Evolutionary conservation across 2,329 filamentous ascomycete species (phyloP), one percentile per base, ranked within the genome.

Genomic region (Apiospora malaysiana): DNA sequence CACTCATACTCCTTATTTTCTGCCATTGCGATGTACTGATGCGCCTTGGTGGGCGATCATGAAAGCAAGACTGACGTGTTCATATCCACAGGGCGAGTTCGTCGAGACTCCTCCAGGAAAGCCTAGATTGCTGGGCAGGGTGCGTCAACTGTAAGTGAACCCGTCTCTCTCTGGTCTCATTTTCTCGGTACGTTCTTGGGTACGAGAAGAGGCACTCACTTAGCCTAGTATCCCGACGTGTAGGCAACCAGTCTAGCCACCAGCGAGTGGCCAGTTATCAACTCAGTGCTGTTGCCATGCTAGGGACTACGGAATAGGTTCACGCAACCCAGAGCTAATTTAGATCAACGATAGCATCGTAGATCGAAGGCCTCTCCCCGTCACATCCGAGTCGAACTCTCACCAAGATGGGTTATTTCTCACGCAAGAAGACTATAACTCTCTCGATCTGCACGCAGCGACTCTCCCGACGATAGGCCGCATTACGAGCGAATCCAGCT

Each of bases 401-500:
- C 73, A 77, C 21, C 56, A 71, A 2, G 78, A 78, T 70, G 78
- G 78, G 4, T 65, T 79, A 9, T 68, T 74, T 27, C 72, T 79
- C 14, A 78, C 72, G 10, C 72, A 75, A 5, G 75, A 78, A 6
- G 78, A 79, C 47, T 79, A 76, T 68, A 70, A 77, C 25, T 74
- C 75, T 14, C 66, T 79, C 4, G 74, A 74, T 10, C 71, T 79
- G 43, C 78, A 79, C 27, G 74, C 77, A 1, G 76, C 74, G 7
- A 79, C 78, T 14, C 69, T 78, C 40, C 74, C 76, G 4, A 76
- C 76, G 8, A 45, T 78, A 23, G 75, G 75, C 40, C 72, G 78
- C 16, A 73, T 78, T 16, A 79, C 78, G 27, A 76, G 74, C 43
- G 78, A 79, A 68, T 78, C 75, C 42, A 75, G 73, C 5, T 78